These are phyloP conservation scores for Berkeleyomyces rouxiae DNA, from an alignment of 2,329 filamentous ascomycete species.

Conservation along the genomic window DNA sequence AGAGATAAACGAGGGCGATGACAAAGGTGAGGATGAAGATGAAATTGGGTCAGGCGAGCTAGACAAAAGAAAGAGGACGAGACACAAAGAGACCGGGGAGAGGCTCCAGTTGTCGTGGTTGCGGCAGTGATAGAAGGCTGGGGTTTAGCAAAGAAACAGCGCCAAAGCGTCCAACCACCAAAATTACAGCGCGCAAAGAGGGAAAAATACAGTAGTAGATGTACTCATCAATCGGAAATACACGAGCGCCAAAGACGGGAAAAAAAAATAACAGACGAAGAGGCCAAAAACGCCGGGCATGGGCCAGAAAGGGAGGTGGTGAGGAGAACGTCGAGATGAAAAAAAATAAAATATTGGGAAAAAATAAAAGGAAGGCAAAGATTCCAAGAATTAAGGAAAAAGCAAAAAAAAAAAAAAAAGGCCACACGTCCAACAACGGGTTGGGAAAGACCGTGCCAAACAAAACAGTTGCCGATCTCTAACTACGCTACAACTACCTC, in stretches of 20 bases:
- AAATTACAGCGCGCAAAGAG: neutral
- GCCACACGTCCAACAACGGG: neutral
- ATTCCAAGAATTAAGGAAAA: neutral
- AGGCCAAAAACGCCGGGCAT: neutral
- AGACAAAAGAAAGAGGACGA: neutral
- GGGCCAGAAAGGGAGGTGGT: neutral
- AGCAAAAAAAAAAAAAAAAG: neutral
- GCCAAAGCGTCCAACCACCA: conserved; percentile 9
- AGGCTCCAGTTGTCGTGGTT: conserved; percentile 3
- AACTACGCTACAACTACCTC: neutral
- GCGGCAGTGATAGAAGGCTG: conserved; percentile 8
- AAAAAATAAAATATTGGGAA: no score
- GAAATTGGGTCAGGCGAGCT: neutral
- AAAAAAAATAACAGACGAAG: neutral
- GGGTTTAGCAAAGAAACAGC: conserved; percentile 1
- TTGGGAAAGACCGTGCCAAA: neutral
- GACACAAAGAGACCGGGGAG: neutral
- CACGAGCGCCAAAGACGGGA: neutral
- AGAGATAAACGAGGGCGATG: neutral
- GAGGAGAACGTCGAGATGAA: neutral
- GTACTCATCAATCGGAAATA: neutral
- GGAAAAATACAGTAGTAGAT: neutral
- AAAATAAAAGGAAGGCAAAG: neutral
- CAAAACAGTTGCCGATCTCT: no score
- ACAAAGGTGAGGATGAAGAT: neutral